These are phyloP conservation scores for Cyanidium caldarium DNA, from an alignment of 23 red algal species.

Conservation along the genomic window DNA sequence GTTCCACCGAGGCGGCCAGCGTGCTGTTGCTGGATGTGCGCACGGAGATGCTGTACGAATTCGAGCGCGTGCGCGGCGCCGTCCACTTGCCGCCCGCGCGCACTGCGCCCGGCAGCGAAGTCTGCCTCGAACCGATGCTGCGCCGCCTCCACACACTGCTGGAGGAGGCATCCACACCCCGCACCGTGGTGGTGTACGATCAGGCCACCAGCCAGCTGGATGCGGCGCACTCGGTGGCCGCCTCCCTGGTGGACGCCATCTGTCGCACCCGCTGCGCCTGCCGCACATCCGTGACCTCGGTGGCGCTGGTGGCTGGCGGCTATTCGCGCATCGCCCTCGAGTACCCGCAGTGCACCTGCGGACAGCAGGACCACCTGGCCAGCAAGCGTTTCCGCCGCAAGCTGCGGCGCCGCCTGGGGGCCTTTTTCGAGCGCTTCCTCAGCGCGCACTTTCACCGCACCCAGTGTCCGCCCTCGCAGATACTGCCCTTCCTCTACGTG, in stretches of 20 bases:
- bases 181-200: background rate
- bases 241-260: background rate
- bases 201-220: background rate
- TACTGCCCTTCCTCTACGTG: constrained; percentile 13
- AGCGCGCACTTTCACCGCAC: background rate
- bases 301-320: constrained; percentile 1
- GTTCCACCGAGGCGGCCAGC: too few relatives aligned
- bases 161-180: too few relatives aligned
- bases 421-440: background rate
- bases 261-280: background rate
- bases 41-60: background rate
- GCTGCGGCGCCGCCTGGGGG: background rate
- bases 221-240: background rate
- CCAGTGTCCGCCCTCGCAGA: background rate
- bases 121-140: background rate
- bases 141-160: background rate
- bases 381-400: background rate
- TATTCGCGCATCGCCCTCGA: background rate
- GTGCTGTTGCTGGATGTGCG: background rate
- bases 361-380: background rate
- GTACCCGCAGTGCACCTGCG: background rate
- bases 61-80: background rate
- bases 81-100: background rate
- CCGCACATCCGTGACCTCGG: background rate
- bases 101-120: too few relatives aligned